Evolutionary conservation across 78 protist genomes (phyloP), one percentile per base, ranked within the genome.

Genomic region (Guillardia theta): DNA sequence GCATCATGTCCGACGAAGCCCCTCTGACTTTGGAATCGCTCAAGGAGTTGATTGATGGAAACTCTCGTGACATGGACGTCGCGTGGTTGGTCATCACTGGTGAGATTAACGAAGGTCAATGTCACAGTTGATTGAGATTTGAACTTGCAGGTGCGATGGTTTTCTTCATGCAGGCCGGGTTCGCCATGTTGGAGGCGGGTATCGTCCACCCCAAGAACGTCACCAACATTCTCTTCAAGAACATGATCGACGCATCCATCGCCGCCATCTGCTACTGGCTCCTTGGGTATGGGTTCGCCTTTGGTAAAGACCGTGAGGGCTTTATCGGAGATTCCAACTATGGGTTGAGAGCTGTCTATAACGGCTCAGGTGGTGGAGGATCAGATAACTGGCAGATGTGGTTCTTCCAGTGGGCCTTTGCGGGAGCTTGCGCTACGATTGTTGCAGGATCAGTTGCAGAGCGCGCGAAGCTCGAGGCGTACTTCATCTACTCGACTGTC

Each of bases 151-250:
- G 41, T 33, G 41, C 83, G 46, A 36, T 80, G 33, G 50, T 80
- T 19, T 80, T 80, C 33, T 80, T 96, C 93, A 96, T 97, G 95
- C 98, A 97, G 94, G 94, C 95, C 12, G 99, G 99, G 33, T 98
- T 97, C 93, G 96, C 96, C 77, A 88, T 97, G 94, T 95, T 98
- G n/a, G 98, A 64, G 88, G 78, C 88, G 4, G 94, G 94, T 41
- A 24, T 15, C 39, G 64, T 87, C 19, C 64, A 37, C 64, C 47
- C 92, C 62, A 87, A 87, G 92, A 87, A 87, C 64, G 62, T 47
- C 18, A 21, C 47, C 92, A 48, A 88, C 93, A 46, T 88, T 39
- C 87, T 62, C 53, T 21, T 62, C 45, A 44, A 92, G 94, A 64
- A 58, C 41, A 24, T 92, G 50, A 43, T 53, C 19, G 92, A 87